Conservation (phyloP, 192 early-diverging fungal genomes). For the Lobosporangium transversale region DNA sequence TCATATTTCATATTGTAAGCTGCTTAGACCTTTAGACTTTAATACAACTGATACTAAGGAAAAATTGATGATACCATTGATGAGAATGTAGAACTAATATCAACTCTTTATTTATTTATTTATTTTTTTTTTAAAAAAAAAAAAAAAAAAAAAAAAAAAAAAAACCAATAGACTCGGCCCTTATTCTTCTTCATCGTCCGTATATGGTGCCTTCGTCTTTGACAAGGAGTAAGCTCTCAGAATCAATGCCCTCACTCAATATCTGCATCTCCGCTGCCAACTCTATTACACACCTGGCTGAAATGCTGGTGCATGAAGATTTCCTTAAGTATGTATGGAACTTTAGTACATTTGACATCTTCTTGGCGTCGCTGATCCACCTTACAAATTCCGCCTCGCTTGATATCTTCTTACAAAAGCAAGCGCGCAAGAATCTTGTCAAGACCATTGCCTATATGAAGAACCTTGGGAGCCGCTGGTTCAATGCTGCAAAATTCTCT, state of each 20-base stretch:
- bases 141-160: not conserved
- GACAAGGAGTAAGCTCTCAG: slow-evolving; percentile 38
- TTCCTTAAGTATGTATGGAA: slow-evolving; percentile 19
- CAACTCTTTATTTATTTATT: not conserved
- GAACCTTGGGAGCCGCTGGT: slow-evolving; percentile 33
- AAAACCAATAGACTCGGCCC: slow-evolving; percentile 53
- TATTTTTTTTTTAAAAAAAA: not conserved
- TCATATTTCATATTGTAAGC: slow-evolving; percentile 46
- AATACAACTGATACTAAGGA: no score
- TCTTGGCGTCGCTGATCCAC: slow-evolving; percentile 51
- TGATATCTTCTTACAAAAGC: slow-evolving; percentile 32
- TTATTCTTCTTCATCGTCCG: slow-evolving; percentile 66
- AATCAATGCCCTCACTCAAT: slow-evolving; percentile 47
- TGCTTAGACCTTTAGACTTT: no score
- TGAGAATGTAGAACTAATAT: no score
- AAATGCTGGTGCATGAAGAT: slow-evolving; percentile 26
- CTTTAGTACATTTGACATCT: slow-evolving; percentile 47
- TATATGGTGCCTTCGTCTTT: slow-evolving; percentile 48
- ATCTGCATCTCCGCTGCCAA: slow-evolving; percentile 54
- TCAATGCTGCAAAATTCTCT: slow-evolving; percentile 36
- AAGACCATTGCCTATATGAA: slow-evolving; percentile 42
- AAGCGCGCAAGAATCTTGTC: slow-evolving; percentile 48
- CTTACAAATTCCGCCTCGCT: slow-evolving; percentile 50
- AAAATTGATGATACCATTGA: no score
- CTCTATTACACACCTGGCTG: slow-evolving; percentile 48